A percentile compares a stretch with the other conserved stretches of the same genome.
Evolutionary conservation across 78 protist species (phyloP).

Genomic region (Speleostelium caveatum): DNA sequence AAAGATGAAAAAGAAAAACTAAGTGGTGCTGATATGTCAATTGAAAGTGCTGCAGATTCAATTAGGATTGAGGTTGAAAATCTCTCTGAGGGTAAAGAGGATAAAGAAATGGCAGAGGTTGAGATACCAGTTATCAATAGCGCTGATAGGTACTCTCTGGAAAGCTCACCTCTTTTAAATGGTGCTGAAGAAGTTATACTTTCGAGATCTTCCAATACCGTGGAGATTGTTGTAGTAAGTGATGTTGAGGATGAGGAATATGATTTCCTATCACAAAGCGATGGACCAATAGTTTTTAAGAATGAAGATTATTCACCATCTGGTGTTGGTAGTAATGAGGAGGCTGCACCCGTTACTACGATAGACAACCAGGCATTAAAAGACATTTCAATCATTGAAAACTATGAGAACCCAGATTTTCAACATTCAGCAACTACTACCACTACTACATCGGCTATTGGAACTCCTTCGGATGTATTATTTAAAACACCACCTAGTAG

Average conservation of each 20-base stretch:
- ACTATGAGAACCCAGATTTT: constrained; percentile 27
- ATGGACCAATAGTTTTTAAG: background rate
- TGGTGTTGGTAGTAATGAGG: background rate
- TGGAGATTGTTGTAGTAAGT: background rate
- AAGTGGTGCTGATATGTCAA: background rate
- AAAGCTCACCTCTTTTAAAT: background rate
- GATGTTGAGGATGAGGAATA: background rate
- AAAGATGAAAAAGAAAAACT: background rate
- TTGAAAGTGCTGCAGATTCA: too few relatives aligned
- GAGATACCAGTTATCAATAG: background rate
- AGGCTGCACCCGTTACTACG: background rate
- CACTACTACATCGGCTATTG: background rate
- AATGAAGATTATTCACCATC: background rate
- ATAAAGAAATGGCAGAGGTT: background rate
- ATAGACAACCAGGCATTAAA: background rate
- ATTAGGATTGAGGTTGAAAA: too few relatives aligned
- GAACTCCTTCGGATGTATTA: background rate
- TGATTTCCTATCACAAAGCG: too few relatives aligned
- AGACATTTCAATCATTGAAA: constrained; percentile 13
- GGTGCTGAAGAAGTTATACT: constrained; percentile 6
- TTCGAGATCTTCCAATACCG: background rate
- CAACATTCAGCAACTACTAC: background rate
- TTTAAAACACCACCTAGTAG: background rate
- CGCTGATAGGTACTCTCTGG: background rate
- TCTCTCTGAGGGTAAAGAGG: background rate